Evolutionary conservation across 306 rosid genomes (phyloP), one percentile per base, ranked within the genome.

Genomic region (Trifolium dubium): DNA sequence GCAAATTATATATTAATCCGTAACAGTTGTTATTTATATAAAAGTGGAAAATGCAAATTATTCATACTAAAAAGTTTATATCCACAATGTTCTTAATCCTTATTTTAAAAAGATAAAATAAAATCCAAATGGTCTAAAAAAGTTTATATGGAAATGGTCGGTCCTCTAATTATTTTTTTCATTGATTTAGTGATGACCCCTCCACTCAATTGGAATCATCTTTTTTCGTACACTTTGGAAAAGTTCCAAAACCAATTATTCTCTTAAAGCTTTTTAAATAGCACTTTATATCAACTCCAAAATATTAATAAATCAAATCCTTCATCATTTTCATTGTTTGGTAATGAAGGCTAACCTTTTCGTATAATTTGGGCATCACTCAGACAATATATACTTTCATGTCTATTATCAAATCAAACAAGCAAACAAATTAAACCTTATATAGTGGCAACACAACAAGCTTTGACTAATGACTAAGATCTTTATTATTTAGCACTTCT

Each of bases 241-340:
- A 67, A 74, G 34, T 68, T 60, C 51, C 17, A 18, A n/a, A 44
- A 55, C 56, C 77, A 53, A 80, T 53, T 61, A 43, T 64, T 54
- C 54, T 11, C 61, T 15, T 64, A 28, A n/a, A 19, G 50, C 7
- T 35, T 23, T 64, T n/a, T 50, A 17, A 15, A 10, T 23, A 43
- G 50, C 5, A 55, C 13, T 12, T 12, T 41, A 47, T 19, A 61
- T 10, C 41, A 41, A 55, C 17, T 64, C 69, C 49, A 11, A 32
- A 61, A 61, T n/a, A 23, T 23, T 23, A 32, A n/a, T 19, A 47
- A 81, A 81, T 81, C 64, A 81, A 63, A 77, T 50, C 4, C 28
- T 61, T 60, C 17, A 64, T 60, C 17, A 64, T 80, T 75, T 19
- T 80, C 62, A 15, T 63, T 51, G 80, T 75, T 64, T 1, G 73